phyloP scores from a whole-genome alignment of 2,329 filamentous ascomycete genomes.

The Dendryphion nanum region DNA sequence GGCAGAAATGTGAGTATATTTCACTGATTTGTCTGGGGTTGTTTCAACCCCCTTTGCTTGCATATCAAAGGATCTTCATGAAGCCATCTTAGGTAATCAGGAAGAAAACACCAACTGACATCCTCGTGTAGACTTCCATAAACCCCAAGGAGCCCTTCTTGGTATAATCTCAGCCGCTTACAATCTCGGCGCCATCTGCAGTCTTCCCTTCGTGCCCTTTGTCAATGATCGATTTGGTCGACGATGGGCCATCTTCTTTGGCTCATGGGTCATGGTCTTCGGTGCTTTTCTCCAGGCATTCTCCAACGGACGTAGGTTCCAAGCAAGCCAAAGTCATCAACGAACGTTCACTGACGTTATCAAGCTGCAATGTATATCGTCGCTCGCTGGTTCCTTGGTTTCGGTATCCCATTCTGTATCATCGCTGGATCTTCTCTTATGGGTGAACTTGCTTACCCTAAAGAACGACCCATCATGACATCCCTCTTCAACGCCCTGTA shows the following conservation, averaged over 20 bases:
- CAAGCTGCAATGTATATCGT: slow-evolving; percentile 51
- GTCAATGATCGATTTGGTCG: slow-evolving; percentile 46
- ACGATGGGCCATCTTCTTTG: slow-evolving; percentile 40
- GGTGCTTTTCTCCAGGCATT: slow-evolving; percentile 34
- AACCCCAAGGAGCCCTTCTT: slow-evolving; percentile 37
- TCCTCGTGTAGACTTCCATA: slow-evolving; percentile 18
- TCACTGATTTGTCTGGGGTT: no score
- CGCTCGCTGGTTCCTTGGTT: slow-evolving; percentile 63
- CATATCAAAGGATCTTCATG: no score
- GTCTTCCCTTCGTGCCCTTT: slow-evolving; percentile 33
- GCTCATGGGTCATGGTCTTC: slow-evolving; percentile 46
- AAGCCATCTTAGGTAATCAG: no score
- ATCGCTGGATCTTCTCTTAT: slow-evolving; percentile 63
- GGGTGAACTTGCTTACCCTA: slow-evolving; percentile 65
- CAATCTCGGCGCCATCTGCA: slow-evolving; percentile 39
- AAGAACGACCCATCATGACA: slow-evolving; percentile 64
- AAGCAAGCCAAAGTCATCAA: neutral
- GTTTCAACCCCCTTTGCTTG: neutral
- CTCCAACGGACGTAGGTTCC: slow-evolving; percentile 18
- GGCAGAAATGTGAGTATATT: slow-evolving; percentile 26
- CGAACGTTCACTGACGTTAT: slow-evolving; percentile 3
- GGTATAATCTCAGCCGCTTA: slow-evolving; percentile 47
- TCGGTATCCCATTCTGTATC: slow-evolving; percentile 64
- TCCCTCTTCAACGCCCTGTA: slow-evolving; percentile 67
- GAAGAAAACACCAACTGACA: no score